phyloP scores from a whole-genome alignment of 2,329 filamentous ascomycete genomes.

The Aspergillus candidus region DNA sequence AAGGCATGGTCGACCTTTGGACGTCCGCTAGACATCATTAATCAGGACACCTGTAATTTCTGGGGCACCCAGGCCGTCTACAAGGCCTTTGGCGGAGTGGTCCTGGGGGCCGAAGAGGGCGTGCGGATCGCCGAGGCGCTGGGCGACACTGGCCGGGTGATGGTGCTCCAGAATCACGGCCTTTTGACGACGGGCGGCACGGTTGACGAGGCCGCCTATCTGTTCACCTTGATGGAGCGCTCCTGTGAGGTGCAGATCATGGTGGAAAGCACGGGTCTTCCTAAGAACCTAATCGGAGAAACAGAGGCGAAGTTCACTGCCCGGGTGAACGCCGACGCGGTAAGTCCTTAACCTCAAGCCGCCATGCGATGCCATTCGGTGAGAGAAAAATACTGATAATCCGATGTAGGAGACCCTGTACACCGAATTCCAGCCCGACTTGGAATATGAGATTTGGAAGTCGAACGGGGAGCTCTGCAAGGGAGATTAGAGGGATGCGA shows the following conservation, averaged over 20 bases:
- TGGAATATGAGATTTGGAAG: no score
- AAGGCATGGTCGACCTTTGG: constrained; percentile 41
- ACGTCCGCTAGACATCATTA: constrained; percentile 39
- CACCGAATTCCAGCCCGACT: no score
- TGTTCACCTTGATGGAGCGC: constrained; percentile 63
- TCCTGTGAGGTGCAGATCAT: constrained; percentile 63
- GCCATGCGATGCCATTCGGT: no score
- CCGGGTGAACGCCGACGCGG: constrained; percentile 1
- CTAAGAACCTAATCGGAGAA: constrained; percentile 49
- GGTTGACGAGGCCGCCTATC: constrained; percentile 66
- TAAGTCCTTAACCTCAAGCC: no score
- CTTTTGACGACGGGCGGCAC: constrained; percentile 57
- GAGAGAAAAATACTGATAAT: no score
- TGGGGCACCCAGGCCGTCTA: constrained; percentile 30
- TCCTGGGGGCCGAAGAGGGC: constrained; percentile 42
- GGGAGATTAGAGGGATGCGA: no score
- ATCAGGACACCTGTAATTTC: constrained; percentile 30
- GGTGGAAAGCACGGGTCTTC: constrained; percentile 57
- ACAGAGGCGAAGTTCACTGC: constrained; percentile 21
- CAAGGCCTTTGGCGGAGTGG: constrained; percentile 43
- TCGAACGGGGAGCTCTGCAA: no score
- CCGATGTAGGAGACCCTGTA: no score
- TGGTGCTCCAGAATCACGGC: constrained; percentile 31
- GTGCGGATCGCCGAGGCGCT: constrained; percentile 35
- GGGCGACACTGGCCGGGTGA: constrained; percentile 13